These are phyloP conservation scores for Backusella macrospora DNA, from an alignment of 192 early-diverging fungal species.

Conservation along the genomic window DNA sequence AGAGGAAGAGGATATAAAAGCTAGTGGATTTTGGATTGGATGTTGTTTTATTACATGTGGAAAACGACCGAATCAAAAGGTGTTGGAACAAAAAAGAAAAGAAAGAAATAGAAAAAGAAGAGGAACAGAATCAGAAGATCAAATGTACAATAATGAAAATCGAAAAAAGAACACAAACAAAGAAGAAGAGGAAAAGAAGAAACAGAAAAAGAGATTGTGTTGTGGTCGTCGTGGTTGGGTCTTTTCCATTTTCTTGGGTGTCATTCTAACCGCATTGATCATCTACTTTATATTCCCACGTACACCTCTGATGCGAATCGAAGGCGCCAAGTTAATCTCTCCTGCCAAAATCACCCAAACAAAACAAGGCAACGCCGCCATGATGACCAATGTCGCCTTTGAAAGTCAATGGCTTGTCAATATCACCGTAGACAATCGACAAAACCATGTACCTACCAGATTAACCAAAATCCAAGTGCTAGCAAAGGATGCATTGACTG, in stretches of 20 bases:
- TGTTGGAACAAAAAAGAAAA: background rate
- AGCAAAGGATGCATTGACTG: conserved; percentile 27
- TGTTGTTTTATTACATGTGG: conserved; percentile 19
- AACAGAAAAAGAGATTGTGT: background rate
- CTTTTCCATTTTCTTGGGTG: conserved; percentile 9
- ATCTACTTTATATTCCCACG: conserved; percentile 25
- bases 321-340: background rate
- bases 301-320: conserved; percentile 19
- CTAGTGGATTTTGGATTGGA: background rate
- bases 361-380: background rate
- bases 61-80: background rate
- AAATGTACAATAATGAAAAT: background rate
- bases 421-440: conserved; percentile 32
- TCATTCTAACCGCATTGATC: conserved; percentile 2
- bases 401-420: conserved; percentile 29
- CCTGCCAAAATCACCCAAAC: conserved; percentile 10
- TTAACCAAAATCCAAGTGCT: conserved; percentile 12
- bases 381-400: conserved; percentile 20
- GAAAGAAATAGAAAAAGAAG: background rate
- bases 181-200: background rate
- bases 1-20: background rate
- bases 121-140: background rate
- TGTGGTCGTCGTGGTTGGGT: conserved; percentile 17
- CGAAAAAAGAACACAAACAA: conserved; percentile 14
- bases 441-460: conserved; percentile 29